These are phyloP conservation scores for Cyathus striatus DNA, from an alignment of 768 basidiomycete genomes.

Conservation along the genomic window DNA sequence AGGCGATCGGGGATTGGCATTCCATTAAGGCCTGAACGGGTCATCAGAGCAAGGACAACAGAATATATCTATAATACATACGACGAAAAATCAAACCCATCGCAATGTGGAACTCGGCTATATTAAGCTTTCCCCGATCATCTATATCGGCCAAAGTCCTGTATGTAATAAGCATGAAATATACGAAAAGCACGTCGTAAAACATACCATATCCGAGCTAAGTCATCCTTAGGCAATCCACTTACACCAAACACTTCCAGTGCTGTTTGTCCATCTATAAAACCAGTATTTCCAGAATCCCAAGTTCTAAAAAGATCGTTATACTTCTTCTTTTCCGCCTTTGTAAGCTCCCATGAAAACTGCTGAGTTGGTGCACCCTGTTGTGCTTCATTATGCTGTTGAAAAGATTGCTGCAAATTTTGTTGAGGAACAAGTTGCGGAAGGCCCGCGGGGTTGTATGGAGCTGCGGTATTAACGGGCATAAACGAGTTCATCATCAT, in stretches of 20 bases:
- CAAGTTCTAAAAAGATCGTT: constrained; percentile 97
- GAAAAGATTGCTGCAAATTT: constrained; percentile 78
- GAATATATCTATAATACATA: constrained; percentile 34
- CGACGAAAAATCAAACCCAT: constrained; percentile 98
- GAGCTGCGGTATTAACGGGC: constrained; percentile 63
- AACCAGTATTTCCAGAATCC: constrained; percentile 78
- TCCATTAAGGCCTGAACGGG: constrained; percentile 76
- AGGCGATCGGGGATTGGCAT: constrained; percentile 84
- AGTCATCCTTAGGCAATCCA: constrained; percentile 82
- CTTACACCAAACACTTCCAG: constrained; percentile 93
- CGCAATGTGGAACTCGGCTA: constrained; percentile 96
- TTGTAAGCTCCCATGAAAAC: constrained; percentile 82
- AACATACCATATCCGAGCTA: constrained; percentile 84
- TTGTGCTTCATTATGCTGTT: constrained; percentile 77
- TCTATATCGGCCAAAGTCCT: constrained; percentile 93
- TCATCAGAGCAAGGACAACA: constrained; percentile 2
- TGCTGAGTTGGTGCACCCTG: constrained; percentile 60
- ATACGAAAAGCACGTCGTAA: not conserved
- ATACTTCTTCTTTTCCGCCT: constrained; percentile 93
- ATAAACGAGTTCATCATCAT: constrained; percentile 94
- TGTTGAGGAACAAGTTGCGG: constrained; percentile 69
- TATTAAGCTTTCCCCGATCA: constrained; percentile 91
- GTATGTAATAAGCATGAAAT: constrained; percentile 1
- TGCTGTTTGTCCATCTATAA: constrained; percentile 81
- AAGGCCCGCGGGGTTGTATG: constrained; percentile 51